Conservation (phyloP, 1,284 basidiomycete genomes). For the Bjerkandera adusta region DNA sequence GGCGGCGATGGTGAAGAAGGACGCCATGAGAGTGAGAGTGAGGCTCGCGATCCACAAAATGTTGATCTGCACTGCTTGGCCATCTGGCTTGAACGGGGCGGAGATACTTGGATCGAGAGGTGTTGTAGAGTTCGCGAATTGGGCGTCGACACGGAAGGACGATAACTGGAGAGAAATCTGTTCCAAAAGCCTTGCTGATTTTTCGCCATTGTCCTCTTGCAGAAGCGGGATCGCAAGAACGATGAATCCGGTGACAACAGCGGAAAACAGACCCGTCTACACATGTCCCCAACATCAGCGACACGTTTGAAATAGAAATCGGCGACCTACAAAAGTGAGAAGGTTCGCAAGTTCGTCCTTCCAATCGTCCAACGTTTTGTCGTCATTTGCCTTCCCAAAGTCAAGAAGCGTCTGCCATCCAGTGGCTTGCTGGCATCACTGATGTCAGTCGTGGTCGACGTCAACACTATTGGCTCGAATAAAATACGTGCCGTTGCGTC, state of each 20-base stretch:
- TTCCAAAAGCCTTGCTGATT: slow-evolving; percentile 1
- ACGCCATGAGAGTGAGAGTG: slow-evolving; percentile 5
- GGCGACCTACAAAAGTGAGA: not conserved
- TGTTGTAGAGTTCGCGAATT: slow-evolving; percentile 6
- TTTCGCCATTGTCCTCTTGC: slow-evolving; percentile 8
- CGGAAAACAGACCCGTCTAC: slow-evolving; percentile 14
- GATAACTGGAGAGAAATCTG: slow-evolving; percentile 13
- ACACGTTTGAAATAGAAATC: too few species aligned
- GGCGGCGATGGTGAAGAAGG: slow-evolving; percentile 10
- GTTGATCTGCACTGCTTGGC: slow-evolving; percentile 4
- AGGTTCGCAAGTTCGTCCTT: slow-evolving; percentile 1
- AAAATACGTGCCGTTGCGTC: too few species aligned
- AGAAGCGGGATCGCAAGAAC: slow-evolving; percentile 3
- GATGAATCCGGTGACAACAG: slow-evolving; percentile 11
- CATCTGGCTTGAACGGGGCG: not conserved
- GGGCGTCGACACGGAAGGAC: slow-evolving; percentile 1
- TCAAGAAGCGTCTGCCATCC: not conserved
- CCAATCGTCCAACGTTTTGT: not conserved
- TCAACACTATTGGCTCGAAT: too few species aligned
- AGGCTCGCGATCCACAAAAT: slow-evolving; percentile 12
- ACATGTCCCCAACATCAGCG: too few species aligned
- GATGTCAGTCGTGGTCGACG: too few species aligned
- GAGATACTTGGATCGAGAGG: not conserved
- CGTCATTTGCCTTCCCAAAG: not conserved
- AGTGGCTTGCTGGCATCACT: too few species aligned